phyloP scores from a whole-genome alignment of 768 basidiomycete genomes.

The Psilocybe azurescens region DNA sequence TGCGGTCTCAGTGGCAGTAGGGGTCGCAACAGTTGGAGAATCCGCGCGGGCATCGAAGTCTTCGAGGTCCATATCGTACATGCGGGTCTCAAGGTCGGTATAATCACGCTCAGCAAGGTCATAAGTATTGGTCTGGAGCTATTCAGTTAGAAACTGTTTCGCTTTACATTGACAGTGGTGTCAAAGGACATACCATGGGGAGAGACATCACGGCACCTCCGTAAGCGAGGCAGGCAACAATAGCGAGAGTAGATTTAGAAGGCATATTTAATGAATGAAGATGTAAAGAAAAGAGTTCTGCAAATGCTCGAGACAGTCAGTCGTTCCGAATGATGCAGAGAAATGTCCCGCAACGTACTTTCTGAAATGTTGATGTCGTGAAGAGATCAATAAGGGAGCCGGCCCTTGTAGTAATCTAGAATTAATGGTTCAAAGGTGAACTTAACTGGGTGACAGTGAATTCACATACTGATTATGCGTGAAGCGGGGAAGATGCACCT shows the following conservation, averaged over 20 bases:
- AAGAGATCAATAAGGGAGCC: constrained; percentile 17
- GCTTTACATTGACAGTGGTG: background rate
- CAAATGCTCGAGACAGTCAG: constrained; percentile 1
- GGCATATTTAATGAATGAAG: constrained; percentile 22
- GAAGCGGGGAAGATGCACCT: constrained; percentile 26
- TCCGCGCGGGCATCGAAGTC: constrained; percentile 22
- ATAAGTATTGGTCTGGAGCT: constrained; percentile 9
- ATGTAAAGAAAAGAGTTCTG: constrained; percentile 13
- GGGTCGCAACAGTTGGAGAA: constrained; percentile 5
- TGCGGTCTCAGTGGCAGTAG: background rate
- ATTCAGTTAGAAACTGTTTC: background rate
- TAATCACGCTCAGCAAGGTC: constrained; percentile 22
- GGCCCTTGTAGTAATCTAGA: constrained; percentile 21
- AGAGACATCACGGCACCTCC: constrained; percentile 21
- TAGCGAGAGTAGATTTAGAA: constrained; percentile 24
- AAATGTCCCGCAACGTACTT: constrained; percentile 3
- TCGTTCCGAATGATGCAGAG: background rate
- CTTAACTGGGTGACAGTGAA: background rate
- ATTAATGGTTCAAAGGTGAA: background rate
- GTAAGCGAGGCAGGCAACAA: constrained; percentile 22
- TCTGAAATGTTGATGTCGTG: constrained; percentile 17
- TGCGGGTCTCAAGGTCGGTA: constrained; percentile 17
- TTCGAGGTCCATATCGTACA: constrained; percentile 20
- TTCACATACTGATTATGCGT: constrained; percentile 20
- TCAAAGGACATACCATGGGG: constrained; percentile 12